phyloP scores from a whole-genome alignment of 2,329 filamentous ascomycete genomes.

The Aspergillus quadrilineatus region DNA sequence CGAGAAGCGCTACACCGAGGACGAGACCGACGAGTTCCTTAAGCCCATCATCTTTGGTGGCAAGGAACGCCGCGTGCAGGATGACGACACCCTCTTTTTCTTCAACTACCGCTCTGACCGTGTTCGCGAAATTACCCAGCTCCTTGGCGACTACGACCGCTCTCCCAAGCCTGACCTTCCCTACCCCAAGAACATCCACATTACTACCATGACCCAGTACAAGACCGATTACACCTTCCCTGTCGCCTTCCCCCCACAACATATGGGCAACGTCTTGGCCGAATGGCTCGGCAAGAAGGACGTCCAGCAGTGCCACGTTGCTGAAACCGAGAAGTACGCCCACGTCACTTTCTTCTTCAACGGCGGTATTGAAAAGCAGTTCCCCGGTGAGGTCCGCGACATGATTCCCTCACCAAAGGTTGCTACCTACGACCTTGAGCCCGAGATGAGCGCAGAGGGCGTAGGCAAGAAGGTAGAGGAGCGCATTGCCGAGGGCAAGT shows the following conservation, averaged over 20 bases:
- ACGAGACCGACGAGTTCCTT: constrained; percentile 94
- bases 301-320: constrained; percentile 90
- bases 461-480: constrained; percentile 89
- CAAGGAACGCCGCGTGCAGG: constrained; percentile 80
- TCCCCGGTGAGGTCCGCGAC: constrained; percentile 86
- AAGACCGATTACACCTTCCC: constrained; percentile 92
- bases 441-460: constrained; percentile 90
- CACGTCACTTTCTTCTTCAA: constrained; percentile 99
- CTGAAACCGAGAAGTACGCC: constrained; percentile 98
- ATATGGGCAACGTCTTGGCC: constrained; percentile 96
- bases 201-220: constrained; percentile 98
- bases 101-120: constrained; percentile 99
- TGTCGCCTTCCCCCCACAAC: constrained; percentile 88
- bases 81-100: constrained; percentile 95
- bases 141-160: constrained; percentile 88
- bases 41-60: constrained; percentile 96
- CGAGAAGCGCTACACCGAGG: constrained; percentile 81
- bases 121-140: constrained; percentile 91
- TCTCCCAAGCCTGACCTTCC: constrained; percentile 87
- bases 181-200: constrained; percentile 81
- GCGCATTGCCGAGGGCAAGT: constrained; percentile 78
- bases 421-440: constrained; percentile 89
- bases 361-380: constrained; percentile 94
- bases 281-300: constrained; percentile 92
- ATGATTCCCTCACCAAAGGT: constrained; percentile 95